Percentiles rank a stretch among this genome's conserved stretches.
phyloP scores from a whole-genome alignment of 208 protist species.

The Leptomonas pyrrhocoris region DNA sequence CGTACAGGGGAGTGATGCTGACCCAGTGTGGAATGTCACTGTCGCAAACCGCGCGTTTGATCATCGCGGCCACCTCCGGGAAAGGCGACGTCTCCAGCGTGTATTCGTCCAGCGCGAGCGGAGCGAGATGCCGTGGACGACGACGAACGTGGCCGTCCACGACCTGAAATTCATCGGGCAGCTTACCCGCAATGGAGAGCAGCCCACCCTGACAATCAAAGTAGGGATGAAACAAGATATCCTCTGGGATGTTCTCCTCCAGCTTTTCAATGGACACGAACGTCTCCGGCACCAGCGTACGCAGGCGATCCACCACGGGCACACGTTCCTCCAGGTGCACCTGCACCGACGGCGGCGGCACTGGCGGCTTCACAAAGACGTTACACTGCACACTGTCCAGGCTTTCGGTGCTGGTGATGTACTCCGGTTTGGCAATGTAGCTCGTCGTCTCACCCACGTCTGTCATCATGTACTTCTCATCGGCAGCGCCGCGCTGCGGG shows the following conservation, averaged over 20 bases:
- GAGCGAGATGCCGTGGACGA: constrained; percentile 73
- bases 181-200: constrained; percentile 75
- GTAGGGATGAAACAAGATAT: constrained; percentile 89
- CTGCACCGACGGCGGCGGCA: constrained; percentile 72
- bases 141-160: constrained; percentile 68
- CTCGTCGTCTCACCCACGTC: constrained; percentile 75
- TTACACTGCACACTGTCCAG: constrained; percentile 47
- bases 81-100: constrained; percentile 70
- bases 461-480: constrained; percentile 86
- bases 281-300: constrained; percentile 59
- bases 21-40: constrained; percentile 84
- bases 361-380: constrained; percentile 55
- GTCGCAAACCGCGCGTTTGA: constrained; percentile 65
- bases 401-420: constrained; percentile 63
- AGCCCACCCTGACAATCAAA: constrained; percentile 92
- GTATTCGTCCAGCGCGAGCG: constrained; percentile 75
- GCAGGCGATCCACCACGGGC: constrained; percentile 81
- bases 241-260: constrained; percentile 80
- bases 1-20: constrained; percentile 80
- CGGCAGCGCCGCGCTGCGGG: constrained; percentile 68
- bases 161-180: constrained; percentile 86
- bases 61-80: constrained; percentile 62
- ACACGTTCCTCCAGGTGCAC: constrained; percentile 84
- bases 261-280: constrained; percentile 71
- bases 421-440: constrained; percentile 81